A percentile compares a stretch with the other conserved stretches of the same genome.
Conservation (phyloP, 148 eudicot genomes). For the Pharnaceum exiguum region DNA sequence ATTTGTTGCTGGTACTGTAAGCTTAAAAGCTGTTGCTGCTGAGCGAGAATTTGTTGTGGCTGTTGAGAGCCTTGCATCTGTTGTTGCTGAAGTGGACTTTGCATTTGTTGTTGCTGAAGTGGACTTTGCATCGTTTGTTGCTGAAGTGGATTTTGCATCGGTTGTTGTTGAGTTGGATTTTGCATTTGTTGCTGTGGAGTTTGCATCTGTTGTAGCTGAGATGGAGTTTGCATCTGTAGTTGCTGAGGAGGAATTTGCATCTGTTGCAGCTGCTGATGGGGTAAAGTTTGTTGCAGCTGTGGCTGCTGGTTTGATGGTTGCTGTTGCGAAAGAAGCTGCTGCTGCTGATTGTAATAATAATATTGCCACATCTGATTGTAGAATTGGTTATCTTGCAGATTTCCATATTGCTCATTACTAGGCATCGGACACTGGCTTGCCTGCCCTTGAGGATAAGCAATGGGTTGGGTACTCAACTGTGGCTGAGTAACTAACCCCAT, state of each 20-base stretch:
- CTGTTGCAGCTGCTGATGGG: slow-evolving; percentile 18
- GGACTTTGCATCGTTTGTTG: slow-evolving; percentile 18
- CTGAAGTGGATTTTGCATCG: slow-evolving; percentile 20
- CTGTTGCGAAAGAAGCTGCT: slow-evolving; percentile 44
- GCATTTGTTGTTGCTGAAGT: slow-evolving; percentile 25
- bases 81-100: slow-evolving; percentile 19
- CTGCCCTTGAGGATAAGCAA: slow-evolving; percentile 32
- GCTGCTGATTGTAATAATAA: slow-evolving; percentile 52
- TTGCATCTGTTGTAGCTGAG: slow-evolving; percentile 2
- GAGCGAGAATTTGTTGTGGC: too few relatives aligned
- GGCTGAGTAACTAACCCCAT: slow-evolving; percentile 20
- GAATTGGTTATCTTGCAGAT: slow-evolving; percentile 31
- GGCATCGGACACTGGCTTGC: slow-evolving; percentile 31
- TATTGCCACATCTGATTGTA: slow-evolving; percentile 56
- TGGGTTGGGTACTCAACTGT: slow-evolving; percentile 16
- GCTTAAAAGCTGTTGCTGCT: slow-evolving; percentile 21
- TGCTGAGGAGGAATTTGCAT: slow-evolving; percentile 2
- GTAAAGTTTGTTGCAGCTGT: slow-evolving; percentile 7
- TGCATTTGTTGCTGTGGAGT: slow-evolving; percentile 14
- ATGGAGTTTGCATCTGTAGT: slow-evolving; percentile 2
- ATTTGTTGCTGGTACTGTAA: slow-evolving; percentile 21
- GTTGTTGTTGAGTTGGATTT: slow-evolving; percentile 21
- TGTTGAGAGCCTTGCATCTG: slow-evolving; percentile 7
- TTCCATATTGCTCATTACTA: slow-evolving; percentile 34
- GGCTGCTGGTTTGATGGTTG: slow-evolving; percentile 31